A percentile compares a stretch with the other conserved stretches of the same genome.
Evolutionary conservation across 148 eudicot genomes (phyloP).

Genomic region (Rhododendron mucronatum): DNA sequence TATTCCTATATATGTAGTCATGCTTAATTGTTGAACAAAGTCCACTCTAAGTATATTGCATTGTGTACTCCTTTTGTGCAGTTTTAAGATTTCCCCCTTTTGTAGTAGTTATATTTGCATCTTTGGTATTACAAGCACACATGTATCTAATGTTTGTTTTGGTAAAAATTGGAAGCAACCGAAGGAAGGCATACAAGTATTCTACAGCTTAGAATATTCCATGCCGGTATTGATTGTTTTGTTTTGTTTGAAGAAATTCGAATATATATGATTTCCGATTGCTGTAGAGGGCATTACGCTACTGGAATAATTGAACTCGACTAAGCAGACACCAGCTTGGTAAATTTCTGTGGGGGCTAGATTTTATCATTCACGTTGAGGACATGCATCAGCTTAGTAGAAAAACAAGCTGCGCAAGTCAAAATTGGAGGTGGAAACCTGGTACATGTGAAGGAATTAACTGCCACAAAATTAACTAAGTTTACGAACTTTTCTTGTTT

Average conservation of each 20-base stretch:
- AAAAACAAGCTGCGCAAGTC: background rate
- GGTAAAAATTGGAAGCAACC: background rate
- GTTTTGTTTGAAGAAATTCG: no score
- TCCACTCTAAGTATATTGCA: background rate
- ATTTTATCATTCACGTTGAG: background rate
- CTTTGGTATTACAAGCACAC: background rate
- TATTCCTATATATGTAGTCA: background rate
- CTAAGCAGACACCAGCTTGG: background rate
- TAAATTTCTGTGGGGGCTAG: background rate
- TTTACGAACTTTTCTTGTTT: no score
- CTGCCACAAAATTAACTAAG: no score
- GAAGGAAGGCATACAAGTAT: background rate
- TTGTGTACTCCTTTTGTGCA: background rate
- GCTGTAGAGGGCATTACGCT: background rate
- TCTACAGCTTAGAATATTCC: no score
- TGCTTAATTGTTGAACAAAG: background rate
- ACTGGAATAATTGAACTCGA: background rate
- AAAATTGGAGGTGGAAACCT: background rate
- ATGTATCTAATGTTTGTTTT: background rate
- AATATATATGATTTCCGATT: no score
- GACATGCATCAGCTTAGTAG: background rate
- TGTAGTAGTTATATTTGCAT: background rate
- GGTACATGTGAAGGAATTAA: background rate
- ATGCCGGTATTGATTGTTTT: no score
- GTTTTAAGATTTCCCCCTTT: background rate